These are phyloP conservation scores for Monosporascus sp. DNA, from an alignment of 2,329 filamentous ascomycete species.

Conservation along the genomic window DNA sequence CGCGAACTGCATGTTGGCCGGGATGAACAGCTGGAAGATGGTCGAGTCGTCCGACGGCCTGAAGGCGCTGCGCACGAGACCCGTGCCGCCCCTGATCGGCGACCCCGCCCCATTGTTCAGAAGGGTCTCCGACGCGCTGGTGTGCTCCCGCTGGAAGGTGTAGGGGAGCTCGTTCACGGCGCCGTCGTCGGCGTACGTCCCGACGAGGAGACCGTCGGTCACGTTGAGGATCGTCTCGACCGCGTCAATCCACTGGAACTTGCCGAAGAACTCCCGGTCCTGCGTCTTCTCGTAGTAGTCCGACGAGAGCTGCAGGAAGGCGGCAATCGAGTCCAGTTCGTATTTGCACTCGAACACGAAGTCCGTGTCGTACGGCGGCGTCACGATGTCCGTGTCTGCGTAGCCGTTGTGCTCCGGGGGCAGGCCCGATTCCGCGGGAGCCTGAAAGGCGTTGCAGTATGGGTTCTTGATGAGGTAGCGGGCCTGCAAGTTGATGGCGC, in stretches of 20 bases:
- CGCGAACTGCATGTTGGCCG: conserved; percentile 69
- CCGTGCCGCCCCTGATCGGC: conserved; percentile 63
- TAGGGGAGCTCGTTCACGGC: conserved; percentile 53
- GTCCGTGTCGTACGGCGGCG: conserved; percentile 59
- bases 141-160: conserved; percentile 65
- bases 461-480: conserved; percentile 66
- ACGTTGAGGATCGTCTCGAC: conserved; percentile 55
- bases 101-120: conserved; percentile 64
- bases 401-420: conserved; percentile 51
- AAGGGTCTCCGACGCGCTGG: conserved; percentile 67
- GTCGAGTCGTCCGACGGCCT: conserved; percentile 75
- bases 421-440: conserved; percentile 70
- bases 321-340: conserved; percentile 74
- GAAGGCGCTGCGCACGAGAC: conserved; percentile 71
- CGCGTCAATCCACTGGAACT: conserved; percentile 62
- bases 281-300: conserved; percentile 66
- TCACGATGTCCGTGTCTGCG: conserved; percentile 55
- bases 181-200: conserved; percentile 60
- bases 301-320: conserved; percentile 67
- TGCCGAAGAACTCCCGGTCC: conserved; percentile 63
- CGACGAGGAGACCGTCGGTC: conserved; percentile 45
- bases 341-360: conserved; percentile 83
- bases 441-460: conserved; percentile 94
- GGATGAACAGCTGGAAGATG: conserved; percentile 73
- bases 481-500: conserved; percentile 71